phyloP scores from a whole-genome alignment of 148 eudicot species.

The Camellia granthamiana region DNA sequence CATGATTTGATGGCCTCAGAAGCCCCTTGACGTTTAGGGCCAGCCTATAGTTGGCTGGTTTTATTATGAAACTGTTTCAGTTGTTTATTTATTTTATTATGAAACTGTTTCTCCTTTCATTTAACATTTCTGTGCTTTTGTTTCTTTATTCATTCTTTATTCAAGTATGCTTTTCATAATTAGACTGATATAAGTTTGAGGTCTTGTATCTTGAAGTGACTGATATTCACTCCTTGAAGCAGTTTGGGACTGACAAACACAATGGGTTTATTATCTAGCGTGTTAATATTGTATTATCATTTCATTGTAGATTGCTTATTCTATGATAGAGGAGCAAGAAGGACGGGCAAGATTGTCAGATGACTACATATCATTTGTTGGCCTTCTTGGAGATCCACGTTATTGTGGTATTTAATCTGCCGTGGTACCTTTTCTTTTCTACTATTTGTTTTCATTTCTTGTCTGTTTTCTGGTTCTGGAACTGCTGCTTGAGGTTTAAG shows the following conservation, averaged over 20 bases:
- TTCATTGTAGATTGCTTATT: slow-evolving; percentile 70
- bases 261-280: neutral
- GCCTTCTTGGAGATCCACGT: slow-evolving; percentile 83
- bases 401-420: slow-evolving; percentile 73
- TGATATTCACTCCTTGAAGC: neutral
- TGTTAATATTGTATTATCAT: neutral
- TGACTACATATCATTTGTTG: slow-evolving; percentile 91
- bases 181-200: neutral
- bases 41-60: neutral
- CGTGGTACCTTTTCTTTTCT: slow-evolving; percentile 26
- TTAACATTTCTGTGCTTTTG: neutral
- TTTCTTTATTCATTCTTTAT: neutral
- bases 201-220: neutral
- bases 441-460: slow-evolving; percentile 7
- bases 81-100: neutral
- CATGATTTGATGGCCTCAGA: neutral
- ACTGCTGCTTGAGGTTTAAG: neutral
- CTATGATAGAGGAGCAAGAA: slow-evolving; percentile 83
- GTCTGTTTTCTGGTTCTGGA: neutral
- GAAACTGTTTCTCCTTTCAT: neutral
- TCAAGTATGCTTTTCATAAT: neutral
- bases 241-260: neutral
- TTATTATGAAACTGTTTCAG: neutral
- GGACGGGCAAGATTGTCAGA: slow-evolving; percentile 54
- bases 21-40: slow-evolving; percentile 6